Evolutionary conservation across 768 basidiomycete species (phyloP).

Genomic region (Mycena belliarum): DNA sequence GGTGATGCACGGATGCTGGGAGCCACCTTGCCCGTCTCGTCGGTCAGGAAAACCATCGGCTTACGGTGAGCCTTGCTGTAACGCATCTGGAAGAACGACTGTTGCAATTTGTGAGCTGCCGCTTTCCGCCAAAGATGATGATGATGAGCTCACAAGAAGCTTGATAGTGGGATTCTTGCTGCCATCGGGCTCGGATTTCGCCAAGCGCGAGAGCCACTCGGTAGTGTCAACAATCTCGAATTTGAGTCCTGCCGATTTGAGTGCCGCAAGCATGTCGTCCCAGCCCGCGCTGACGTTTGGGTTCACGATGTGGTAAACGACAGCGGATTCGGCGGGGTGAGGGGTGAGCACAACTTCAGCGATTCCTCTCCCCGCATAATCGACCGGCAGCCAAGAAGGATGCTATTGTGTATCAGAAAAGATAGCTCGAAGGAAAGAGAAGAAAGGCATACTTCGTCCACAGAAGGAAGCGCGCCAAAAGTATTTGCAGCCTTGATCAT

Average conservation of each 20-base stretch:
- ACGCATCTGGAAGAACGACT: slow-evolving; percentile 38
- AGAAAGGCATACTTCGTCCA: slow-evolving; percentile 29
- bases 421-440: slow-evolving; percentile 1
- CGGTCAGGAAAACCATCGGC: slow-evolving; percentile 37
- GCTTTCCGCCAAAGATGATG: neutral
- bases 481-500: slow-evolving; percentile 47
- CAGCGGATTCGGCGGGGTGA: slow-evolving; percentile 12
- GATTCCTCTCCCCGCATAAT: slow-evolving; percentile 50
- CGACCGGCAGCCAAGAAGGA: slow-evolving; percentile 54
- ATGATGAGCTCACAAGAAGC: slow-evolving; percentile 32
- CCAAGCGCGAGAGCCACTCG: slow-evolving; percentile 40
- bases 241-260: slow-evolving; percentile 37
- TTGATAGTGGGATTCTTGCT: slow-evolving; percentile 44
- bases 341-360: slow-evolving; percentile 39
- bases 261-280: slow-evolving; percentile 40
- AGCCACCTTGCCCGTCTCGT: slow-evolving; percentile 32
- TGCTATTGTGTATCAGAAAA: slow-evolving; percentile 23
- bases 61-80: slow-evolving; percentile 24
- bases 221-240: slow-evolving; percentile 38
- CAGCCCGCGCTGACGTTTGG: slow-evolving; percentile 35
- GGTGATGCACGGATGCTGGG: slow-evolving; percentile 33
- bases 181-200: slow-evolving; percentile 37
- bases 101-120: neutral
- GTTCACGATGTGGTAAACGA: slow-evolving; percentile 42
- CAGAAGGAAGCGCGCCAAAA: slow-evolving; percentile 35